phyloP scores from a whole-genome alignment of 257 asterid genomes.

The Fraxinus quadrangulata region DNA sequence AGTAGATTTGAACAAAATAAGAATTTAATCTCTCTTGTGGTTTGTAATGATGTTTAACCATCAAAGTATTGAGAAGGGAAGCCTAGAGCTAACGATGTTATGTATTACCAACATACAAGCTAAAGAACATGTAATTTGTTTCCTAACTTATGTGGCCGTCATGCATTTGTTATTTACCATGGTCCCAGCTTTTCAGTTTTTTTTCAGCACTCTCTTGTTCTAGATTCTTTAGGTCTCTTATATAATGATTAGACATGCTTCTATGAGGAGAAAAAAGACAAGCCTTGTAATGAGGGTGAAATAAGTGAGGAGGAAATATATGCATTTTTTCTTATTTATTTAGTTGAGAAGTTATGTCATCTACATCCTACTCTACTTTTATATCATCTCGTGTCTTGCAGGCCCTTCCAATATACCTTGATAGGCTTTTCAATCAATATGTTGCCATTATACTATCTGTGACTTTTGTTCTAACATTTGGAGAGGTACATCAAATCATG shows the following conservation, averaged over 20 bases:
- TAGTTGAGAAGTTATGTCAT: neutral
- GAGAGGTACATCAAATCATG: slow-evolving; percentile 62
- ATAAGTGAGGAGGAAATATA: neutral
- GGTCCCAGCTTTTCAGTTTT: neutral
- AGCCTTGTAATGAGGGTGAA: neutral
- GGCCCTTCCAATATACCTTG: slow-evolving; percentile 98
- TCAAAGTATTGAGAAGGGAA: neutral
- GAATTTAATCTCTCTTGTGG: neutral
- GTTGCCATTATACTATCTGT: slow-evolving; percentile 93
- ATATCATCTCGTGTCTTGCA: slow-evolving; percentile 41
- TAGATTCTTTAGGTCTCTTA: neutral
- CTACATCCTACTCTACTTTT: slow-evolving; percentile 9
- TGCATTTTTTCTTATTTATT: neutral
- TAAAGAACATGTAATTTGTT: neutral
- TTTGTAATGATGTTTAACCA: neutral
- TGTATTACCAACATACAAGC: neutral
- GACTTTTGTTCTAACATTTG: slow-evolving; percentile 90
- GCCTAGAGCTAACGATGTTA: neutral
- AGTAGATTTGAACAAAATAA: neutral
- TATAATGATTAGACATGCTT: neutral
- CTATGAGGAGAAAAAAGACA: neutral
- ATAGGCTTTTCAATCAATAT: slow-evolving; percentile 85
- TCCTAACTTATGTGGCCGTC: neutral
- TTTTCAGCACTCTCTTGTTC: neutral
- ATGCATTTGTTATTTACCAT: neutral